These are phyloP conservation scores for Ramaria sp. DNA, from an alignment of 768 basidiomycete genomes.

Conservation along the genomic window DNA sequence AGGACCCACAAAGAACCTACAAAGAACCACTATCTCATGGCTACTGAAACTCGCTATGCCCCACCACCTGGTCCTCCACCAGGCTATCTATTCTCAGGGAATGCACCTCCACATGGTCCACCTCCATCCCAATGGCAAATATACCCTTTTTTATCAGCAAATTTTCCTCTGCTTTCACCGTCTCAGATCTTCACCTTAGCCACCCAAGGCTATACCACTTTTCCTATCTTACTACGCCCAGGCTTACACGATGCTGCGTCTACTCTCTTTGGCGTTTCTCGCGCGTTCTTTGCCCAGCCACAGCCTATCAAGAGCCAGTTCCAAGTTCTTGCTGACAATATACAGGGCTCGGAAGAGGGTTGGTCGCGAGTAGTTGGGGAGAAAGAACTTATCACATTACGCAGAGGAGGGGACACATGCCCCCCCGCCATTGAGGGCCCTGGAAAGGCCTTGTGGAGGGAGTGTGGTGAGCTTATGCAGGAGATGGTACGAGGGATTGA, in stretches of 20 bases:
- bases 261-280: constrained; percentile 7
- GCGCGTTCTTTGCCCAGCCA: constrained; percentile 9
- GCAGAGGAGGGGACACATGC: constrained; percentile 6
- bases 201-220: constrained; percentile 2
- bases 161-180: background rate
- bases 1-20: too few relatives aligned
- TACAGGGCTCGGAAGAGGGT: constrained; percentile 14
- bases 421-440: constrained; percentile 2
- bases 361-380: constrained; percentile 12
- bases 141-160: background rate
- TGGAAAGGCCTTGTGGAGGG: constrained; percentile 6
- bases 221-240: background rate
- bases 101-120: constrained; percentile 5
- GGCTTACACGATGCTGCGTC: constrained; percentile 6
- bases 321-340: background rate
- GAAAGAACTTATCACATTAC: constrained; percentile 13
- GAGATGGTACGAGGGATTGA: constrained; percentile 11
- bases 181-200: background rate
- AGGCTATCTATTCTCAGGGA: background rate
- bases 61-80: constrained; percentile 6
- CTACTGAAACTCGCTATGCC: background rate
- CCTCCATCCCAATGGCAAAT: background rate
- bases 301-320: constrained; percentile 1
- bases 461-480: constrained; percentile 10
- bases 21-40: background rate